phyloP scores from a whole-genome alignment of 2,329 filamentous ascomycete genomes.

The Penicillium sumatraense region DNA sequence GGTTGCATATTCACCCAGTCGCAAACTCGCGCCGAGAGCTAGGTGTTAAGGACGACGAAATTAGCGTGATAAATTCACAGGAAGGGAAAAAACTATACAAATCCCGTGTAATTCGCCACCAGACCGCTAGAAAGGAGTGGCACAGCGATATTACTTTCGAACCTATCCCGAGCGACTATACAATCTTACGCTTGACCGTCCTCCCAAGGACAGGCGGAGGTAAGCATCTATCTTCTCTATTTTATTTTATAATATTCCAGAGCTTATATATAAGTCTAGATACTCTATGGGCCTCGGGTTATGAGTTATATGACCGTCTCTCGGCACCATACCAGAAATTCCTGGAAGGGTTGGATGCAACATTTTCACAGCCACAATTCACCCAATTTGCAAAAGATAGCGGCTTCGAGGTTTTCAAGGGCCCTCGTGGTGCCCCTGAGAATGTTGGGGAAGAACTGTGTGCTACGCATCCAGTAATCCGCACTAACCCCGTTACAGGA shows the following conservation, averaged over 20 bases:
- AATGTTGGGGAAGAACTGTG: conserved; percentile 60
- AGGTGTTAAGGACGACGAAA: conserved; percentile 53
- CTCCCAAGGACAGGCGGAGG: conserved; percentile 50
- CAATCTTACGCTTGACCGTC: conserved; percentile 50
- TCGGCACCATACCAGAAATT: conserved; percentile 44
- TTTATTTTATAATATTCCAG: neutral
- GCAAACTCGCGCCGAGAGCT: conserved; percentile 54
- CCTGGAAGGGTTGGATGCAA: conserved; percentile 45
- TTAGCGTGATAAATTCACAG: conserved; percentile 54
- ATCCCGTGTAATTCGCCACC: conserved; percentile 35
- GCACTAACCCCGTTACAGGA: conserved; percentile 60
- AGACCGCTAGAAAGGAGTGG: conserved; percentile 46
- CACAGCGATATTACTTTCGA: conserved; percentile 57
- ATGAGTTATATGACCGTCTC: conserved; percentile 48
- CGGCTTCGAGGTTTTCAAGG: conserved; percentile 33
- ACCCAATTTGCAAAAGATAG: conserved; percentile 33
- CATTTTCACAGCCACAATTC: conserved; percentile 36
- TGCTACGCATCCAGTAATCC: conserved; percentile 50
- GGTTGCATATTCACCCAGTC: conserved; percentile 54
- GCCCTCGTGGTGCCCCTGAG: conserved; percentile 55
- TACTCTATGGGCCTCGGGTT: conserved; percentile 51
- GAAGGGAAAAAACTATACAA: conserved; percentile 46
- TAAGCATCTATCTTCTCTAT: conserved; percentile 1
- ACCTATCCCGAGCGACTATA: conserved; percentile 52
- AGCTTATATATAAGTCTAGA: conserved; percentile 25